A percentile compares a stretch with the other conserved stretches of the same genome.
phyloP scores from a whole-genome alignment of 2,329 filamentous ascomycete species.

The Lecanicillium sp. region DNA sequence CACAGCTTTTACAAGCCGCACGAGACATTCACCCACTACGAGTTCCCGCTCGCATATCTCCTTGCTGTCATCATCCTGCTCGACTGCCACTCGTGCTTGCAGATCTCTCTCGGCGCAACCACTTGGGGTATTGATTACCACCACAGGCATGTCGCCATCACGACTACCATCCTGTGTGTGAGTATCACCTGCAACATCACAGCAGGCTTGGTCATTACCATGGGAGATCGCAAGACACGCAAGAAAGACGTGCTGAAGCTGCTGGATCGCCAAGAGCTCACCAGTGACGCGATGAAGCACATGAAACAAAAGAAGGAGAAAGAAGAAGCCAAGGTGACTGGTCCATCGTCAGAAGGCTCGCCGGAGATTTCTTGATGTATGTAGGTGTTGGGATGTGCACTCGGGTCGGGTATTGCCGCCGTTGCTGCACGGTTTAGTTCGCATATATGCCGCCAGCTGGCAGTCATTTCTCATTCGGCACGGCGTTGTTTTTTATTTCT shows the following conservation, averaged over 20 bases:
- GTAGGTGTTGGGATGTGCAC: too few relatives aligned
- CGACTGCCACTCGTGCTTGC: conserved; percentile 71
- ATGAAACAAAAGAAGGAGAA: conserved; percentile 36
- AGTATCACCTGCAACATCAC: conserved; percentile 72
- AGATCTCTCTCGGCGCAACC: conserved; percentile 69
- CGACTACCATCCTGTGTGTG: conserved; percentile 72
- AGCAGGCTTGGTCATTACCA: conserved; percentile 66
- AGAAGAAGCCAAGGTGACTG: conserved; percentile 13
- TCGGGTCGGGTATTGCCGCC: too few relatives aligned
- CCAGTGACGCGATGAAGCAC: conserved; percentile 46
- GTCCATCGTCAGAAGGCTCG: too few relatives aligned
- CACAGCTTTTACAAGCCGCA: conserved; percentile 88
- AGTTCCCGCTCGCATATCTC: conserved; percentile 68
- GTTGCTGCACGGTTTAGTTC: too few relatives aligned
- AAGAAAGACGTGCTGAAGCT: conserved; percentile 82
- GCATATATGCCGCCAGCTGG: too few relatives aligned
- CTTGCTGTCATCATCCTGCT: conserved; percentile 72
- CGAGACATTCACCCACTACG: conserved; percentile 73
- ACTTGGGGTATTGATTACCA: conserved; percentile 75
- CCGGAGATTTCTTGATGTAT: too few relatives aligned
- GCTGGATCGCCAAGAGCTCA: conserved; percentile 70
- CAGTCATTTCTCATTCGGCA: too few relatives aligned
- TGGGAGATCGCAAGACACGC: conserved; percentile 67
- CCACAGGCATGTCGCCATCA: conserved; percentile 61
- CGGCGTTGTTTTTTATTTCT: too few relatives aligned